phyloP scores from a whole-genome alignment of 208 protist genomes.

The Leptomonas pyrrhocoris region DNA sequence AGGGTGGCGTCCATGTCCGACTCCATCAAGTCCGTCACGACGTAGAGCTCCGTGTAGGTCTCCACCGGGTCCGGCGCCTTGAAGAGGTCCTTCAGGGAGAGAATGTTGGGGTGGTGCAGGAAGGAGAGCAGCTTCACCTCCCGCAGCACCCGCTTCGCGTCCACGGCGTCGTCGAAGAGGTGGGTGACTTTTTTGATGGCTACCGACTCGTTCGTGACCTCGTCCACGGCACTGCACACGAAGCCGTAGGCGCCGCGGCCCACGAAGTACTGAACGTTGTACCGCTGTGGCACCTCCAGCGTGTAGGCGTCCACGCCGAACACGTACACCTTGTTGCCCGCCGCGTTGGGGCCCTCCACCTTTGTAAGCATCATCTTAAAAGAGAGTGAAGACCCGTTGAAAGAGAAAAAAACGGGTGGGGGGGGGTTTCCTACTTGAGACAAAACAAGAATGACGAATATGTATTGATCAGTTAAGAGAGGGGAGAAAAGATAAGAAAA shows the following conservation, averaged over 20 bases:
- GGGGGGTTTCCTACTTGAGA: too few species aligned
- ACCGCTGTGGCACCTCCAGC: constrained; percentile 73
- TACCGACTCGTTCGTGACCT: constrained; percentile 74
- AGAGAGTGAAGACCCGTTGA: not conserved
- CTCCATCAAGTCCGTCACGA: constrained; percentile 93
- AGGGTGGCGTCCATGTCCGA: constrained; percentile 92
- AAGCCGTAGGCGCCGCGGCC: constrained; percentile 91
- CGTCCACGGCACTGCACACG: constrained; percentile 82
- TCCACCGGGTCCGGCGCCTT: constrained; percentile 34
- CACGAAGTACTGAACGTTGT: constrained; percentile 75
- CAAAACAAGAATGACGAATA: too few species aligned
- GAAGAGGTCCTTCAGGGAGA: constrained; percentile 81
- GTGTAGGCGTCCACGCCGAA: constrained; percentile 58
- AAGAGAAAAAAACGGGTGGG: constrained; percentile 23
- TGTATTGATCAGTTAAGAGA: too few species aligned
- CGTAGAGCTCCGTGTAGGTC: constrained; percentile 77
- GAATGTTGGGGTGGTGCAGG: constrained; percentile 80
- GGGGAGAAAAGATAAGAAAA: too few species aligned
- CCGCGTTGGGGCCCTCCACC: constrained; percentile 59
- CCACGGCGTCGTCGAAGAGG: constrained; percentile 94
- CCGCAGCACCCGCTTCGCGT: constrained; percentile 85
- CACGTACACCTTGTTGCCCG: constrained; percentile 75
- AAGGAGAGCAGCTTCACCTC: constrained; percentile 81
- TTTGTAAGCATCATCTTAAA: constrained; percentile 80
- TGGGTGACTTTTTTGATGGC: constrained; percentile 99